phyloP scores from a whole-genome alignment of 2,329 filamentous ascomycete genomes.

The Penicillium thymicola region DNA sequence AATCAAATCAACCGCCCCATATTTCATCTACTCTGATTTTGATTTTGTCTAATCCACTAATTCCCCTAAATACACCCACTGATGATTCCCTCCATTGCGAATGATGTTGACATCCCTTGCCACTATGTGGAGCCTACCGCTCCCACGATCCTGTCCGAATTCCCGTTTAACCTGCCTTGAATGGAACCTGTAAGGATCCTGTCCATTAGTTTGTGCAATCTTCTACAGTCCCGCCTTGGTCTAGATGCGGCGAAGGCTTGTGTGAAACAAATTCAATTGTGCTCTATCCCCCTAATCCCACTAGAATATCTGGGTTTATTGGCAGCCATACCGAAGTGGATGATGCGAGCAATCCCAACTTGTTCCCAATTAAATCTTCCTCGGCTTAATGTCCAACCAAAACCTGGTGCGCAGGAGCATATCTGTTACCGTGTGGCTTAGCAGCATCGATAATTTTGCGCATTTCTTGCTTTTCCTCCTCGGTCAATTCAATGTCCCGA shows the following conservation, averaged over 20 bases:
- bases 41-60: background rate
- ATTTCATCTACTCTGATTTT: slow-evolving; percentile 2
- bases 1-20: background rate
- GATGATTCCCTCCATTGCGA: background rate
- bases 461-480: slow-evolving; percentile 42
- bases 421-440: slow-evolving; percentile 40
- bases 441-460: slow-evolving; percentile 38
- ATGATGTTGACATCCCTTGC: background rate
- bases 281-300: background rate
- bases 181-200: background rate
- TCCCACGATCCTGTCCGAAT: background rate
- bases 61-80: background rate
- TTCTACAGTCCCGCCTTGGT: too few relatives aligned
- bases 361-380: too few relatives aligned
- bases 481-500: slow-evolving; percentile 35
- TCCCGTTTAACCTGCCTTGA: background rate
- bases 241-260: background rate
- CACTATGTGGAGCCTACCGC: background rate
- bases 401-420: slow-evolving; percentile 23
- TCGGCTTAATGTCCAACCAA: slow-evolving; percentile 24
- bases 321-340: background rate
- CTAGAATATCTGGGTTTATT: background rate
- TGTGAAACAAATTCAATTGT: background rate
- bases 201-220: background rate
- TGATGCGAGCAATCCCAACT: background rate